phyloP scores from a whole-genome alignment of 2,329 filamentous ascomycete genomes.

The Stagonosporopsis tanaceti region DNA sequence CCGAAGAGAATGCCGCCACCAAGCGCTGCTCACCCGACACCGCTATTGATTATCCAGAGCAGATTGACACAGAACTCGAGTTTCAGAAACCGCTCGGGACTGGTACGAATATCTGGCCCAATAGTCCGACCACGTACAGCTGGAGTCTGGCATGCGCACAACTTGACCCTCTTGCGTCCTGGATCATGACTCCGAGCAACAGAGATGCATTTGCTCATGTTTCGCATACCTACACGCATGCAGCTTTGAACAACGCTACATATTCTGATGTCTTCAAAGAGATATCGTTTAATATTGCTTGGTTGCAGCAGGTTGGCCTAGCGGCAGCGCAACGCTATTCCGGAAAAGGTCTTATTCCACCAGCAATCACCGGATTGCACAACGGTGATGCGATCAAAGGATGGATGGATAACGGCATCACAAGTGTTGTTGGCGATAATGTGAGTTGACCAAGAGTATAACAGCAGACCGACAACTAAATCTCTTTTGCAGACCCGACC shows the following conservation, averaged over 20 bases:
- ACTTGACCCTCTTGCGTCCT: conserved; percentile 61
- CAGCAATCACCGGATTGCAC: conserved; percentile 69
- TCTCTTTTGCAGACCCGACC: conserved; percentile 52
- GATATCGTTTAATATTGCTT: conserved; percentile 67
- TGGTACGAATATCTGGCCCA: conserved; percentile 51
- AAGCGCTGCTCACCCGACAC: conserved; percentile 39
- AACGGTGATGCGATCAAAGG: conserved; percentile 69
- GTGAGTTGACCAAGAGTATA: conserved; percentile 32
- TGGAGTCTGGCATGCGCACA: conserved; percentile 61
- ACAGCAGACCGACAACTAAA: neutral
- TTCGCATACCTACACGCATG: conserved; percentile 70
- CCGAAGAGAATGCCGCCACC: conserved; percentile 34
- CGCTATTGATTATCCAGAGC: conserved; percentile 51
- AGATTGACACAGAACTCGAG: conserved; percentile 54
- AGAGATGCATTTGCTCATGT: conserved; percentile 64
- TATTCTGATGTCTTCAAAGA: conserved; percentile 65
- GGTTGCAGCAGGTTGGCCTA: conserved; percentile 64
- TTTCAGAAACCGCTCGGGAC: conserved; percentile 55
- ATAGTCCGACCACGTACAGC: conserved; percentile 53
- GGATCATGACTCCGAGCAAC: conserved; percentile 62
- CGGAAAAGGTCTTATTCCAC: conserved; percentile 65
- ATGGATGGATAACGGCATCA: conserved; percentile 67
- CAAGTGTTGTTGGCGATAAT: conserved; percentile 69
- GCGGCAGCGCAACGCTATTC: conserved; percentile 58
- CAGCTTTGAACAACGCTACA: conserved; percentile 67